Evolutionary conservation across 441 rosid genomes (phyloP), one percentile per base, ranked within the genome.

Genomic region (Eruca vesicaria): DNA sequence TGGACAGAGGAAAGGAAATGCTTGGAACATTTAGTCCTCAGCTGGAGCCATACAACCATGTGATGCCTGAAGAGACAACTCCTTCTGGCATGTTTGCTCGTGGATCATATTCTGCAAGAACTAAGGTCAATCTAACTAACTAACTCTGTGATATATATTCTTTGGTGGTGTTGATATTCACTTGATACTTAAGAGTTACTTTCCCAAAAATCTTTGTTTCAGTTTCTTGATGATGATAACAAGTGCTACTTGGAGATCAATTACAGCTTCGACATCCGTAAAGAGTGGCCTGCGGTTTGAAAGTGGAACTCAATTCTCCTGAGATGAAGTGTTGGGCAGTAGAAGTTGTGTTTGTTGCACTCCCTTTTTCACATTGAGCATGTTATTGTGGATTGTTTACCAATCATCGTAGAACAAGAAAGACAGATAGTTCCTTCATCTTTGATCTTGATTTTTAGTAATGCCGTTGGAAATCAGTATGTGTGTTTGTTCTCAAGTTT

Each of bases 11-110:
- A 67, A 90, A 87, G 77, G 93, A 88, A 86, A 93, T 93, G 98
- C 80, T 93, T 59, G 98, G 97, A 66, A 89, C 93, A 26, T 90
- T 89, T 74, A 93, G 97, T 74, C 98, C 97, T 69, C 93, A 88
- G 74, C 78, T 74, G 32, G 98, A 93, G 80, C 77, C 93, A 63
- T 89, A 88, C 76, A 86, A 80, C 10, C 86, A 88, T 71, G 80
- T 81, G 78, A 62, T 88, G 86, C 81, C 87, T 0, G 91, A 88
- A 80, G 88, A 93, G 73, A 87, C 88, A 18, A 87, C 92, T 65
- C 97, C 98, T 18, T 88, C 94, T 12, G 98, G 98, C 71, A 62
- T 88, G 36, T 79, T 92, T 38, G 94, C 94, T 38, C 81, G 98
- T 81, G 97, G 94, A 73, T 81, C 81, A 18, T 94, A 92, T 68